These are phyloP conservation scores for Amanita pallidorosea DNA, from an alignment of 768 basidiomycete species.

Conservation along the genomic window DNA sequence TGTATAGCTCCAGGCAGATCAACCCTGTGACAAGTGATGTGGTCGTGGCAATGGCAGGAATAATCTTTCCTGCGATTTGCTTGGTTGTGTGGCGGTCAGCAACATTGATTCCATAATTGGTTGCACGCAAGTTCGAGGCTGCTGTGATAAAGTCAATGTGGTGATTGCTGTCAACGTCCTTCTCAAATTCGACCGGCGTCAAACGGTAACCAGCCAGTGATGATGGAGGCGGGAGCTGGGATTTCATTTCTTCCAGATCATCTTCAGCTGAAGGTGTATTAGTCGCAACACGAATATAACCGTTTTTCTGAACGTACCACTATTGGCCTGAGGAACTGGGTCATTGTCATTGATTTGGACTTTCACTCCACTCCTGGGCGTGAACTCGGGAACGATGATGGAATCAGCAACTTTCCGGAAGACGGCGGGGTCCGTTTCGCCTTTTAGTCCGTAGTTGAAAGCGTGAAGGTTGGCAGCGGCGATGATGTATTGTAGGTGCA, in stretches of 20 bases:
- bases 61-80: constrained; percentile 98
- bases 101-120: constrained; percentile 82
- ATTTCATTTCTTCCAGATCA: constrained; percentile 44
- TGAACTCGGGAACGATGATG: constrained; percentile 84
- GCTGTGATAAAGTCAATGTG: constrained; percentile 99
- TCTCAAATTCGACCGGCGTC: constrained; percentile 94
- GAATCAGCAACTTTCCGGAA: constrained; percentile 81
- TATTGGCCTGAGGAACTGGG: constrained; percentile 53
- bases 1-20: constrained; percentile 94
- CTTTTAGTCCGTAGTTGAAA: constrained; percentile 94
- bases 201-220: constrained; percentile 94
- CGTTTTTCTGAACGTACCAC: constrained; percentile 19
- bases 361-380: constrained; percentile 86
- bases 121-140: constrained; percentile 90
- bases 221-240: constrained; percentile 78
- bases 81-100: constrained; percentile 92
- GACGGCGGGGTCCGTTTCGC: constrained; percentile 65
- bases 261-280: constrained; percentile 26
- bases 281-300: constrained; percentile 5
- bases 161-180: constrained; percentile 95
- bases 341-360: constrained; percentile 92
- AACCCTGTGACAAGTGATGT: constrained; percentile 93
- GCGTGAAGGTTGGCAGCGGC: constrained; percentile 95
- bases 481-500: constrained; percentile 82
- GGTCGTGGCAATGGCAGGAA: constrained; percentile 98